Evolutionary conservation across 1,284 basidiomycete genomes (phyloP), one percentile per base, ranked within the genome.

Genomic region (Rhodotorula sp.): DNA sequence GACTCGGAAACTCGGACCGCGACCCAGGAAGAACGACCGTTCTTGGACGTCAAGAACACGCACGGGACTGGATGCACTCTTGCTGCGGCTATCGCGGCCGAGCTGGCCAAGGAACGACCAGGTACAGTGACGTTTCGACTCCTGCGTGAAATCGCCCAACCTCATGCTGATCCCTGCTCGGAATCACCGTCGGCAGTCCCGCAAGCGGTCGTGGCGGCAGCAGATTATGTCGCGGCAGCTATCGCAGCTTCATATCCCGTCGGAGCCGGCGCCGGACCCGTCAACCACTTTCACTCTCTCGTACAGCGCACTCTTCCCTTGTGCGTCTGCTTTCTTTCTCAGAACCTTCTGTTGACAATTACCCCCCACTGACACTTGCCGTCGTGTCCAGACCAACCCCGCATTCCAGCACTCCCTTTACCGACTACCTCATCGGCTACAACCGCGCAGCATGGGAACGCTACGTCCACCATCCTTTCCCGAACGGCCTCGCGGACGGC

Each of bases 41-140:
- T 86, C 31, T 83, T 95, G 34, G 84, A 89, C 7, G 89, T 89
- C 16, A 86, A 82, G 34, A 91, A 85, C 74, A 95, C 94, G 0
- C 95, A 97, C 79, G 95, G 95, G 1, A 97, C 95, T 0, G 95
- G 95, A 3, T 98, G 94, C 80, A 97, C 95, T 0, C 84, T 97
- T 15, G 90, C 89, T 54, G 89, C 93, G 0, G 92, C 93, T 0
- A 85, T 97, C 21, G 89, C 90, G 2, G 89, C 88, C 64, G 85
- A 85, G 31, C 82, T 93, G 20, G 88, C 87, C 0, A 83, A 84
- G 52, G 88, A 88, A 51, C 76, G 78, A 20, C 77, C 79, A 2
- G 77, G 89, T 88, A 77, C 29, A 29, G 29, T 29, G 29, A 29
- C 29, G 29, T 29, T 29, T 29, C 29, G 29, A 29, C 29, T 29